Base-by-base conservation (phyloP, 2,329 filamentous ascomycete species). In the Apiospora kogelbergensis region DNA sequence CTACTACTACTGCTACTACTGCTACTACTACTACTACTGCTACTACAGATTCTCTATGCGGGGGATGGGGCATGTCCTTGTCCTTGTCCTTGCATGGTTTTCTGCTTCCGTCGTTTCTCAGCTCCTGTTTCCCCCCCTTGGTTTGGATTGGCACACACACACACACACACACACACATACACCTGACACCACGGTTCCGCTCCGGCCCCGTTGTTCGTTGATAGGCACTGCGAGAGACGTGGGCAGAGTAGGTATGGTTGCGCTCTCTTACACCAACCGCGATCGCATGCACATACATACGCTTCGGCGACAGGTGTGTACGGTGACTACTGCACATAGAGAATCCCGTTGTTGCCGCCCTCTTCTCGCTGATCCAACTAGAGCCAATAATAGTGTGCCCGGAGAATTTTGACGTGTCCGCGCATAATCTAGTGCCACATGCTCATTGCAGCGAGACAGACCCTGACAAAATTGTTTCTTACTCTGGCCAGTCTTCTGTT, bases 401-500 rank as follows among this genome's bases (percentile, higher is more conserved):
- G 67, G 67, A 65, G 60, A 68, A 65, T 68, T 65, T 68, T 65
- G 60, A 68, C 67, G 67, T 68, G 67, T 48, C 67, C 57, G 37
- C 60, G 67, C 67, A 65, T 68, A 44, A 65, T 53, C 63, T 68
- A 68, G 67, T 68, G 53, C 42, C 42, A 65, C 30, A 60, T 33
- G 30, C 30, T 60, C 53, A 30, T 60, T 37, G 53, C 53, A 33
- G 17, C 30, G n/a, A 60, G 53, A 20, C 17, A 9, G 53, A 13
- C 53, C 53, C 53, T 60, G 53, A 22, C 30, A 37, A 60, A 37
- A 33, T n/a, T 26, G 46, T 48, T 48, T 48, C 46, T 48, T 48
- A 9, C 46, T 48, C 46, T n/a, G 37, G 30, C 10, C 11, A 57
- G 26, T 20, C 26, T 37, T 11, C 48, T 57, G 2, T 15, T 26